Evolutionary conservation across 2,329 filamentous ascomycete genomes (phyloP), one percentile per base, ranked within the genome.

Genomic region (Penicillium sp.): DNA sequence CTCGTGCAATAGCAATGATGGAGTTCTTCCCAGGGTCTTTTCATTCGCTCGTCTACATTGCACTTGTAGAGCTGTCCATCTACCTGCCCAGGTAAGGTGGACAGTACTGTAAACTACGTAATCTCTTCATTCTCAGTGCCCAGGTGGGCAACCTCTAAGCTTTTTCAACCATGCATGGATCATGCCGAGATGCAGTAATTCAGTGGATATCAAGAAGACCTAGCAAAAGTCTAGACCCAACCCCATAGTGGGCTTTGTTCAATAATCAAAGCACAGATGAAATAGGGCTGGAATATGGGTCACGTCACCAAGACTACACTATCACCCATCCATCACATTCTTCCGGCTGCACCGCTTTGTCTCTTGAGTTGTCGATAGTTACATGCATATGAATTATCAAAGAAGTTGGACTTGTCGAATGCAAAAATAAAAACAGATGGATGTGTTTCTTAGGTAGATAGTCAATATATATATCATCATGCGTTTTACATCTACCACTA

Each of bases 1-100:
- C 42, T 53, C 53, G 50, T 60, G 58, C 61, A 62, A 55, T 63
- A 52, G 50, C 55, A 60, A 54, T 48, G 50, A 61, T 62, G 63
- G 62, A 66, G 63, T 66, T 63, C 36, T 62, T 64, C 57, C 51
- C 61, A 58, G 61, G 58, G 63, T 64, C 35, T 14, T 38, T 25
- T 50, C 37, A 50, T 50, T 42, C 36, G 26, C n/a, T 22, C 16
- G 19, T 22, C 37, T 5, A 28, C 7, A 33, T 54, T 54, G 51
- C 44, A 37, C 30, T 50, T 12, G 45, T 54, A 54, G 31, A 28
- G 10, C 10, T 12, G 26, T n/a, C 2, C 10, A 35, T 14, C 31
- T 35, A 16, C 11, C 8, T 35, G 2, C 7, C 31, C 14, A 33
- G 31, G 31, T 22, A 4, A 22, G 22, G 22, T 31, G 10, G 11